These are phyloP conservation scores for Mallotus nudiflorus DNA, from an alignment of 345 rosid species.

Conservation along the genomic window DNA sequence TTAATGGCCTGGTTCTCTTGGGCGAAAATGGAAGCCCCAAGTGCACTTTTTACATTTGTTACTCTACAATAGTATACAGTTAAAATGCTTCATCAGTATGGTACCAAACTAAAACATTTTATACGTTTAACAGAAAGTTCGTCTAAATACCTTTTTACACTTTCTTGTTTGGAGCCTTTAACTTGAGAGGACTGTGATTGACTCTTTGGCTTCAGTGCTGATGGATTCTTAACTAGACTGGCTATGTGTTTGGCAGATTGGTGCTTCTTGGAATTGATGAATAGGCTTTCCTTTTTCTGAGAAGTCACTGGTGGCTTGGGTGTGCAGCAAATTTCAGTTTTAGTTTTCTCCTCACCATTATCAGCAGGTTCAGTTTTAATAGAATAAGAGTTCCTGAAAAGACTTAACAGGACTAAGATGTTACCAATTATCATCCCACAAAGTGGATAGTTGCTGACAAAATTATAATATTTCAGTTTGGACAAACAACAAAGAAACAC, in stretches of 20 bases:
- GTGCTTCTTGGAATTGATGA: conserved; percentile 56
- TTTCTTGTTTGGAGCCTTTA: conserved; percentile 40
- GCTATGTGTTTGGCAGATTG: conserved; percentile 64
- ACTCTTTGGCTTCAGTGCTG: conserved; percentile 47
- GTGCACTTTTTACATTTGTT: conserved; percentile 27
- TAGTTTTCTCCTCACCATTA: conserved; percentile 43
- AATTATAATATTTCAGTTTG: too few species aligned
- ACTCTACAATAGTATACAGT: conserved; percentile 35
- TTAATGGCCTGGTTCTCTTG: conserved; percentile 95
- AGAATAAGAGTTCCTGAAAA: conserved; percentile 17
- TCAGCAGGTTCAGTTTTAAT: conserved; percentile 23
- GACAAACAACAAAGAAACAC: background rate
- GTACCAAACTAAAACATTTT: background rate
- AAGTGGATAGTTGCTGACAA: background rate
- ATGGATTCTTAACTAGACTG: conserved; percentile 54
- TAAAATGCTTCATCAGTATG: background rate
- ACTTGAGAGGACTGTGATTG: conserved; percentile 53
- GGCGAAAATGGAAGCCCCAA: conserved; percentile 54
- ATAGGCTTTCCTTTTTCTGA: conserved; percentile 25
- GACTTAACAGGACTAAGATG: conserved; percentile 16
- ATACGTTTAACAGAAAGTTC: background rate
- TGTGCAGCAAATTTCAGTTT: conserved; percentile 45
- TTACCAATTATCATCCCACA: background rate
- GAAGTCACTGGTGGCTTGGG: conserved; percentile 40
- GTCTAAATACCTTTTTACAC: conserved; percentile 41